Evolutionary conservation across 75 land plant species (phyloP), one percentile per base, ranked within the genome.

Genomic region (Azolla pinnata): DNA sequence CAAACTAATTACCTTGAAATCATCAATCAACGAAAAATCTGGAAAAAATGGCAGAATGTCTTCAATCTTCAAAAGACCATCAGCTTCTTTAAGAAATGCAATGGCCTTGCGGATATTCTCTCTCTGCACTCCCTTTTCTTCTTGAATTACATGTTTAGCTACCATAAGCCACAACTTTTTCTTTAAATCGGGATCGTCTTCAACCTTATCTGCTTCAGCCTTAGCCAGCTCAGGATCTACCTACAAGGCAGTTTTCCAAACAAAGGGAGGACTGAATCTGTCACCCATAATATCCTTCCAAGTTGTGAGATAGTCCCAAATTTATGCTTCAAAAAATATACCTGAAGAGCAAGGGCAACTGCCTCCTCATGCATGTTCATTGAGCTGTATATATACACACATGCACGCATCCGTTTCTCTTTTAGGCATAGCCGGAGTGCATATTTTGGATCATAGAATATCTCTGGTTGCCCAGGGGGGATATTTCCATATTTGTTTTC

Each of bases 301-400:
- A 7, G 10, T 38, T 38, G 42, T 7, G 10, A 50, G 18, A 5
- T 50, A 18, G 18, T 18, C 8, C 53, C 18, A 9, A 50, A n/a
- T 18, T 18, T 4, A 50, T 18, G 8, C 8, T 19, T n/a, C 23
- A 50, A 8, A 50, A 19, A 50, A 5, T 30, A 48, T 49, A 88
- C 97, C 96, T 83, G 81, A 16, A 92, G 66, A 27, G 97, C 89
- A 69, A 92, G 97, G 47, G 95, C 95, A 62, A 92, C 90, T 62
- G 97, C 97, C 68, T 88, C 97, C 74, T 88, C 90, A 80, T 92
- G 95, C 97, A 92, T 88, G 44, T 81, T 76, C 95, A 92, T 88
- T 96, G 90, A 88, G 70, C 97, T 89, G 59, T 92, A 92, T 47
- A 92, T 88, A 65, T 79, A 77, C 32, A 92, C 87, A 75, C 96